Evolutionary conservation across 23 red algal species (phyloP).

Genomic region (Cyanidioschyzon merolae): DNA sequence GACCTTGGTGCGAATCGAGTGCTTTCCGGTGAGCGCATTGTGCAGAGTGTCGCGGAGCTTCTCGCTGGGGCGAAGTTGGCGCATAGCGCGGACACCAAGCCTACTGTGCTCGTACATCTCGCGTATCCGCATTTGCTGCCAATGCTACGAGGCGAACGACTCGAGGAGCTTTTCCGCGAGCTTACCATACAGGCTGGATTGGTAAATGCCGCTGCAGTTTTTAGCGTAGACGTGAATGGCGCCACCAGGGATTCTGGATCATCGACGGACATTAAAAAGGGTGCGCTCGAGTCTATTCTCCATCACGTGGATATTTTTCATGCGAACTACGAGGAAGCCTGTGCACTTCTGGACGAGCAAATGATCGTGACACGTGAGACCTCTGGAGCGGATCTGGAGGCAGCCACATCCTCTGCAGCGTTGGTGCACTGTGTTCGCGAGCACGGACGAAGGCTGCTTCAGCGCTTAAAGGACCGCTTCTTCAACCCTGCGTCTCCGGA

Average conservation of each 20-base stretch:
- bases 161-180: neutral
- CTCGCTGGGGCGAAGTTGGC: neutral
- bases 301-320: neutral
- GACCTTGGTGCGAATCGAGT: conserved; percentile 1
- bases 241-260: neutral
- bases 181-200: neutral
- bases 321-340: conserved; percentile 9
- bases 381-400: too few species aligned
- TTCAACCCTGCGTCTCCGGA: neutral
- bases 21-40: neutral
- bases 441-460: neutral
- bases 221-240: neutral
- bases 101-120: neutral
- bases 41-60: neutral
- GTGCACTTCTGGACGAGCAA: neutral
- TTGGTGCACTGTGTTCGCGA: too few species aligned
- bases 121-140: conserved; percentile 17
- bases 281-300: neutral
- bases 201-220: neutral
- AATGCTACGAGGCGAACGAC: neutral
- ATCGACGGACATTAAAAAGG: neutral
- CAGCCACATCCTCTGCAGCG: too few species aligned
- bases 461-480: neutral
- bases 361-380: neutral
- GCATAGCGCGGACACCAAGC: neutral